These are phyloP conservation scores for Trypanosoma congolense DNA, from an alignment of 208 protist genomes.

Conservation along the genomic window DNA sequence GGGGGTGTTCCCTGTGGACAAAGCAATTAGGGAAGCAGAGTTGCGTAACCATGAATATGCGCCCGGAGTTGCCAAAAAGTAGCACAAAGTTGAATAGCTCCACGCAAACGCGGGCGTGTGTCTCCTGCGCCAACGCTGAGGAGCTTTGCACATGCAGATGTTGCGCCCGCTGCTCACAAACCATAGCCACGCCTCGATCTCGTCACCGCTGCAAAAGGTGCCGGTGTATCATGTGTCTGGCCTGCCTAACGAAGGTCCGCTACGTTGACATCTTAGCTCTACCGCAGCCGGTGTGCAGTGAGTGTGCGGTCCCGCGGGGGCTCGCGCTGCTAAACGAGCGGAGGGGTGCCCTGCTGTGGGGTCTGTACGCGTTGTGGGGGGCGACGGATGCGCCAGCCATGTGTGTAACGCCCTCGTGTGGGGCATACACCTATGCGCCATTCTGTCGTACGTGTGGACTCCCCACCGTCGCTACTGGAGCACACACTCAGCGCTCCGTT, in stretches of 20 bases:
- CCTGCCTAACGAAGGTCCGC: constrained; percentile 41
- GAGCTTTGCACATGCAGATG: constrained; percentile 41
- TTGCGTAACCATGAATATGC: no score
- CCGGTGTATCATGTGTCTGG: constrained; percentile 47
- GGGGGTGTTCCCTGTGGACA: no score
- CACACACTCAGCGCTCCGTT: constrained; percentile 51
- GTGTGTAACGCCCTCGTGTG: constrained; percentile 52
- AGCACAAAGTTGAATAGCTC: no score
- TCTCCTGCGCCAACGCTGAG: constrained; percentile 39
- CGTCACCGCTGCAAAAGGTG: constrained; percentile 79
- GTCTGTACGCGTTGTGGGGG: constrained; percentile 54
- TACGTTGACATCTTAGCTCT: constrained; percentile 49
- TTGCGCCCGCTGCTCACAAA: constrained; percentile 36
- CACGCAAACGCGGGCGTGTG: constrained; percentile 24
- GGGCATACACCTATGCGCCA: constrained; percentile 33
- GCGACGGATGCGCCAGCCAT: constrained; percentile 53
- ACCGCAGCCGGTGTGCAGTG: constrained; percentile 46
- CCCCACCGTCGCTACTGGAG: constrained; percentile 59
- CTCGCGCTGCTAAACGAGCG: constrained; percentile 35
- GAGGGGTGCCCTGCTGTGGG: constrained; percentile 45
- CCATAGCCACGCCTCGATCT: constrained; percentile 19
- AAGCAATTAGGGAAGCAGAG: no score
- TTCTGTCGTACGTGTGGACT: constrained; percentile 45
- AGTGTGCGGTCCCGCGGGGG: constrained; percentile 53
- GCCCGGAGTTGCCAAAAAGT: no score